Evolutionary conservation across 345 rosid species (phyloP).

Genomic region (Raphanus raphanistrum): DNA sequence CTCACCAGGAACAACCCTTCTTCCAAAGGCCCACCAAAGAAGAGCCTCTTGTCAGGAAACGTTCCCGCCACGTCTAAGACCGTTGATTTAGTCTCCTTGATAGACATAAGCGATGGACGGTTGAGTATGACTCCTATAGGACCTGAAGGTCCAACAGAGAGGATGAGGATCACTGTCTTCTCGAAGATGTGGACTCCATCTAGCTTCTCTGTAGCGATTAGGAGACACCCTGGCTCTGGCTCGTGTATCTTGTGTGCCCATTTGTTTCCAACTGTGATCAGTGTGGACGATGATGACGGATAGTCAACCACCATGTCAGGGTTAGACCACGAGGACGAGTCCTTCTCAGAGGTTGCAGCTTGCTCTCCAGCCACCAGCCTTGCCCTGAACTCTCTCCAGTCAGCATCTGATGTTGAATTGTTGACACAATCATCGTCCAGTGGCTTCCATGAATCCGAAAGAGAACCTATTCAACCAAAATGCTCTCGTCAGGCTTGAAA

Average conservation of each 20-base stretch:
- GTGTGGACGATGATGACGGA: slow-evolving; percentile 36
- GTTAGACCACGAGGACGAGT: slow-evolving; percentile 38
- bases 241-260: slow-evolving; percentile 85
- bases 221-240: slow-evolving; percentile 84
- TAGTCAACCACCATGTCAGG: slow-evolving; percentile 36
- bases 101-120: slow-evolving; percentile 79
- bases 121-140: slow-evolving; percentile 85
- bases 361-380: slow-evolving; percentile 63
- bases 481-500: background rate
- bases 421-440: slow-evolving; percentile 37
- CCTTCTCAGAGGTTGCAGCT: slow-evolving; percentile 34
- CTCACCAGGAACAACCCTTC: slow-evolving; percentile 70
- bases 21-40: slow-evolving; percentile 90
- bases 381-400: slow-evolving; percentile 86
- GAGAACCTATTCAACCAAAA: slow-evolving; percentile 53
- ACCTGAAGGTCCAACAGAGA: slow-evolving; percentile 72
- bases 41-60: slow-evolving; percentile 63
- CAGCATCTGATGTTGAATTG: slow-evolving; percentile 35
- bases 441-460: slow-evolving; percentile 46
- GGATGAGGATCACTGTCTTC: slow-evolving; percentile 75
- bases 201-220: slow-evolving; percentile 85
- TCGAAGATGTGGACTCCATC: slow-evolving; percentile 86
- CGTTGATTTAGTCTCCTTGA: slow-evolving; percentile 68
- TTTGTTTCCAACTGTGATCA: slow-evolving; percentile 47
- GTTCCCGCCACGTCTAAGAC: slow-evolving; percentile 55